phyloP scores from a whole-genome alignment of 225 moss, liverwort and hornwort species.

The Straminergon stramineum region DNA sequence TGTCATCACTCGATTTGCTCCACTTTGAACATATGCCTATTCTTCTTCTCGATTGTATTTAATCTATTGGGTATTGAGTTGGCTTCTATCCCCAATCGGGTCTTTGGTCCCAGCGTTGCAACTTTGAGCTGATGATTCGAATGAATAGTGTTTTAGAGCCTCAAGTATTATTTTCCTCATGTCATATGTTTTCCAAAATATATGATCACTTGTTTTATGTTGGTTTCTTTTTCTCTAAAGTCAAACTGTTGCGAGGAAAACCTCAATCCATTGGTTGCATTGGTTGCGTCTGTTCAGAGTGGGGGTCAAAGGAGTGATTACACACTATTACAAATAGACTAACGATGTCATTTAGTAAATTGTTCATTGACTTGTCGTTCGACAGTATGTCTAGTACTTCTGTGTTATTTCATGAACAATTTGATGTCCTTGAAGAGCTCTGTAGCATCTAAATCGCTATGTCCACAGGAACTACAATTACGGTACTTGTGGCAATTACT shows the following conservation, averaged over 20 bases:
- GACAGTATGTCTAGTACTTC: not conserved
- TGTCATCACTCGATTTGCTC: not conserved
- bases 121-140: not conserved
- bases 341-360: not conserved
- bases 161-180: not conserved
- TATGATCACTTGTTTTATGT: not conserved
- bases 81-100: too few species aligned
- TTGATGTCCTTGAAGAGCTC: not conserved
- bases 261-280: not conserved
- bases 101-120: not conserved
- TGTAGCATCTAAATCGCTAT: not conserved
- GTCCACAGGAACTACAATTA: constrained; percentile 61
- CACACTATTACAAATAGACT: not conserved
- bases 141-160: not conserved
- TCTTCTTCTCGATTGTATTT: not conserved
- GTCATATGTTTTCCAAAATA: not conserved
- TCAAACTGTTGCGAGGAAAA: not conserved
- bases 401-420: not conserved
- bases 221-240: not conserved
- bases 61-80: not conserved
- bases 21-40: not conserved
- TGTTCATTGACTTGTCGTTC: not conserved
- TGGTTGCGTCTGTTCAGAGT: not conserved
- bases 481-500: constrained; percentile 15
- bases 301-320: not conserved